Percentiles rank a stretch among this genome's conserved stretches.
Conservation (phyloP, 2,329 filamentous ascomycete genomes). For the Neonectria sp. region DNA sequence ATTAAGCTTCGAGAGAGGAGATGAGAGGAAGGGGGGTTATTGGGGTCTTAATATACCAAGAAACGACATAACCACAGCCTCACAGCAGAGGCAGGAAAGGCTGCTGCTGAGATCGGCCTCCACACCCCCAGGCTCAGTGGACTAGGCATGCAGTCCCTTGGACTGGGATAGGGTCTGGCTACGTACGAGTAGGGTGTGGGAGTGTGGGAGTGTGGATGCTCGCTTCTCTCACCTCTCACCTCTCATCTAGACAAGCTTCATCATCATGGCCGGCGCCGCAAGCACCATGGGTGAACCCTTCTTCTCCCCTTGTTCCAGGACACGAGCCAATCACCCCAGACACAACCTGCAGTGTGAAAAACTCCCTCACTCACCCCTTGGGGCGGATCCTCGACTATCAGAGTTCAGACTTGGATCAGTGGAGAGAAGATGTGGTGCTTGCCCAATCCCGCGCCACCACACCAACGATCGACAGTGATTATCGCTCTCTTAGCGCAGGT, state of each 20-base stretch:
- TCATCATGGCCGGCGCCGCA: conserved; percentile 11
- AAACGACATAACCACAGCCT: conserved; percentile 18
- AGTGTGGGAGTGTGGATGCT: conserved; percentile 4
- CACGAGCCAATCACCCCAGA: neutral
- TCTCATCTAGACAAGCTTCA: conserved; percentile 2
- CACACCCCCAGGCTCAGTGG: conserved; percentile 20
- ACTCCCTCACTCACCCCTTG: conserved; percentile 29
- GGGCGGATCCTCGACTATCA: conserved; percentile 30
- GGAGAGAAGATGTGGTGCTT: conserved; percentile 17
- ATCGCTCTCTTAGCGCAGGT: conserved; percentile 42
- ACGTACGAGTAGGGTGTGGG: conserved; percentile 1
- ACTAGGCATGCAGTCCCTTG: conserved; percentile 7
- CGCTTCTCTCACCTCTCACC: conserved; percentile 4
- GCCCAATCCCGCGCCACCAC: conserved; percentile 38
- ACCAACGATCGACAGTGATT: conserved; percentile 45
- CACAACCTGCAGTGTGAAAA: conserved; percentile 7
- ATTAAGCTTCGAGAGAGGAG: conserved; percentile 20
- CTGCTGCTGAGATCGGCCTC: neutral
- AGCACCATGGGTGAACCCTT: conserved; percentile 14
- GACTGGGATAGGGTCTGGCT: conserved; percentile 13
- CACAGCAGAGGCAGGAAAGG: conserved; percentile 22
- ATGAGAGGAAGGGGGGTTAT: conserved; percentile 28
- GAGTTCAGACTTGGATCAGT: conserved; percentile 5
- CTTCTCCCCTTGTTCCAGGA: neutral
- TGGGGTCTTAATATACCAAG: conserved; percentile 46